These are phyloP conservation scores for Candida koratica DNA, from an alignment of 805 yeast species.

Conservation along the genomic window DNA sequence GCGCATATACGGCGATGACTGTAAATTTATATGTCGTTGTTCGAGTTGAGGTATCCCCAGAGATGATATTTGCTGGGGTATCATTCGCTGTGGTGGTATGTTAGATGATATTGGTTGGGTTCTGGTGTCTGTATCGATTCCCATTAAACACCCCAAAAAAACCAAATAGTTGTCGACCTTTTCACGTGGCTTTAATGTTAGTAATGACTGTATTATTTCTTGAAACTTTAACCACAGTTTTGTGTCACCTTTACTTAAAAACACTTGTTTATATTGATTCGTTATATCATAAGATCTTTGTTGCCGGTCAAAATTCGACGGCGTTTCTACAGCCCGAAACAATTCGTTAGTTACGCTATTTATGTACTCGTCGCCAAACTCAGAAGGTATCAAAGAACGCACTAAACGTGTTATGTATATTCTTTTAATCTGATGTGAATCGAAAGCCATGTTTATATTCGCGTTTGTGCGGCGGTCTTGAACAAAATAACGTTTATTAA, in stretches of 20 bases:
- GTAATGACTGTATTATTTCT: conserved; percentile 25
- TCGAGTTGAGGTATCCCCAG: not conserved
- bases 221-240: conserved; percentile 35
- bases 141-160: conserved; percentile 24
- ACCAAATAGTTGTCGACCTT: conserved; percentile 34
- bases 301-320: not conserved
- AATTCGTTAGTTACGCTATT: conserved; percentile 31
- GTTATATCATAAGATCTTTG: not conserved
- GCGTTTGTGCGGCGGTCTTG: conserved; percentile 4
- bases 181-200: conserved; percentile 24
- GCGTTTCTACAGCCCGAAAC: conserved; percentile 7
- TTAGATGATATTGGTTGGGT: conserved; percentile 5
- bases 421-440: conserved; percentile 26
- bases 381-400: conserved; percentile 33
- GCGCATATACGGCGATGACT: conserved; percentile 14
- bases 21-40: conserved; percentile 5
- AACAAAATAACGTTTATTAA: not conserved
- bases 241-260: conserved; percentile 9
- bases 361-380: conserved; percentile 32
- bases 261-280: conserved; percentile 7
- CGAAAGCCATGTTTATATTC: conserved; percentile 10
- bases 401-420: conserved; percentile 34
- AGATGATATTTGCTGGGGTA: not conserved
- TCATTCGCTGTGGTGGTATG: not conserved
- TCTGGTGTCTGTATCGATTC: conserved; percentile 4